phyloP scores from a whole-genome alignment of 2,329 filamentous ascomycete species.

The Xylaria sp. region DNA sequence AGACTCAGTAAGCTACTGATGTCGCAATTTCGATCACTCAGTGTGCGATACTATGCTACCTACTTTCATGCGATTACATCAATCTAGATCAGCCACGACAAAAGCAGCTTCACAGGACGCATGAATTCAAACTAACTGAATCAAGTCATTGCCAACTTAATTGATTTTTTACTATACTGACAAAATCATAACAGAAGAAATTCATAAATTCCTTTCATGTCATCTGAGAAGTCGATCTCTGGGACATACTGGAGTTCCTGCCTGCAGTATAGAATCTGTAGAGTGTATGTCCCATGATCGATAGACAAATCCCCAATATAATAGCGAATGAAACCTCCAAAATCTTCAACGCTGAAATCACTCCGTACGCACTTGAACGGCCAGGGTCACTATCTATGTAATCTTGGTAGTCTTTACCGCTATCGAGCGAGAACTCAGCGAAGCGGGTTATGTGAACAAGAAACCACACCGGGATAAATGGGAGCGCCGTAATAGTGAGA shows the following conservation, averaged over 20 bases:
- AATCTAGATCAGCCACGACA: not conserved
- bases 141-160: not conserved
- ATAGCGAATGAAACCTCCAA: constrained; percentile 13
- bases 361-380: constrained; percentile 2
- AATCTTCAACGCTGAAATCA: constrained; percentile 6
- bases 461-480: constrained; percentile 6
- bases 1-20: not conserved
- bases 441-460: constrained; percentile 25
- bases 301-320: not conserved
- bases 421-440: constrained; percentile 6
- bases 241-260: not conserved
- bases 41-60: not conserved
- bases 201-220: not conserved
- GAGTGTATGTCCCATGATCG: constrained; percentile 1
- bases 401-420: constrained; percentile 4
- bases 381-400: constrained; percentile 18
- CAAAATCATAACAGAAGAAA: not conserved
- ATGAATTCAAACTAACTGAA: not conserved
- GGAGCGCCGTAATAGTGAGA: constrained; percentile 8
- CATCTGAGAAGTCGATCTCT: not conserved
- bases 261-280: constrained; percentile 11
- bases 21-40: not conserved
- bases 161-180: too few relatives aligned
- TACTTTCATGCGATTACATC: not conserved
- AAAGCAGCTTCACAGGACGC: not conserved